Conservation (phyloP, 352 stramenopile genomes). For the Globisporangium carolinianum region DNA sequence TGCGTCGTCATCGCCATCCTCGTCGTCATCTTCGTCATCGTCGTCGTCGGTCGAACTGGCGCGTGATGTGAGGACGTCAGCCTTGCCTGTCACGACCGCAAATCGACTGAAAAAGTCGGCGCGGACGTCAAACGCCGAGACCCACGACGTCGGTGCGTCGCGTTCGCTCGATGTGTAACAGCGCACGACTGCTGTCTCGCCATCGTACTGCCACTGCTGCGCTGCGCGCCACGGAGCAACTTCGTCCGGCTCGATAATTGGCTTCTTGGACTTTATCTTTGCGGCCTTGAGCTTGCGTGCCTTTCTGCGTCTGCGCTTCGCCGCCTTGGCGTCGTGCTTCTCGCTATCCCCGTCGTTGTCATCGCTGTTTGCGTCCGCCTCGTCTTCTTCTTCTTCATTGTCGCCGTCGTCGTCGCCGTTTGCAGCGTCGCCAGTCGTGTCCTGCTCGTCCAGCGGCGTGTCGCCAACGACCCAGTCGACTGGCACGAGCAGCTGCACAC, state of each 20-base stretch:
- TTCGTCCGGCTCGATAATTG: conserved; percentile 26
- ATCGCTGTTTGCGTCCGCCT: conserved; percentile 34
- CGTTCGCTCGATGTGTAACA: background rate
- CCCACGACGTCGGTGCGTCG: conserved; percentile 4
- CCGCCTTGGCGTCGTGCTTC: conserved; percentile 16
- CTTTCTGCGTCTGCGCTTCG: conserved; percentile 16
- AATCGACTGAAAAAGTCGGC: conserved; percentile 15
- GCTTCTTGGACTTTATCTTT: conserved; percentile 11
- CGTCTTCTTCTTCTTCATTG: conserved; percentile 30
- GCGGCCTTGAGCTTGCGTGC: conserved; percentile 4
- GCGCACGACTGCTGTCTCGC: conserved; percentile 33
- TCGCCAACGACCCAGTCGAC: conserved; percentile 61
- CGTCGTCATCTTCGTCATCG: conserved; percentile 12
- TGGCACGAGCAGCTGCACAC: conserved; percentile 46
- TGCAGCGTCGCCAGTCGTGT: conserved; percentile 2
- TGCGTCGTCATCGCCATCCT: conserved; percentile 25
- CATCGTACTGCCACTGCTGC: conserved; percentile 26
- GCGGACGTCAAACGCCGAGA: conserved; percentile 16
- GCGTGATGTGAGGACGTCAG: conserved; percentile 1
- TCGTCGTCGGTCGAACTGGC: no score
- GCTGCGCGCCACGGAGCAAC: conserved; percentile 18
- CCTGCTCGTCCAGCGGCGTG: conserved; percentile 33
- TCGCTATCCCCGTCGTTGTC: conserved; percentile 19
- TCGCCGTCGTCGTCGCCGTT: conserved; percentile 7
- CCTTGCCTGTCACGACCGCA: conserved; percentile 3